These are phyloP conservation scores for Talaromyces borbonicus DNA, from an alignment of 495 filamentous ascomycete genomes.

Conservation along the genomic window DNA sequence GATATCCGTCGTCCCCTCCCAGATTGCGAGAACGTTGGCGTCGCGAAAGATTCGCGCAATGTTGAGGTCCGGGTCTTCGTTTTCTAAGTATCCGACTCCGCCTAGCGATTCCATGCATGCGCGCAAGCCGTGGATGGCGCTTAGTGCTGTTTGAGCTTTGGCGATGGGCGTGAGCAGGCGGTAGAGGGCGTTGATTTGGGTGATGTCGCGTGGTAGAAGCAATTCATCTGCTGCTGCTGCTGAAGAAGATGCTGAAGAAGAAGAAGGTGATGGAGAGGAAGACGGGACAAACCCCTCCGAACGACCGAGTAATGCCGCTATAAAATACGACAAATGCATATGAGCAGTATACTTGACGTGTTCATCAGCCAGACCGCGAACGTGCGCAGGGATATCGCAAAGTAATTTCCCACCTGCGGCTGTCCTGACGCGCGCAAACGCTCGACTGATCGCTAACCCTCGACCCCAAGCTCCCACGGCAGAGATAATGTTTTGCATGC, in stretches of 20 bases:
- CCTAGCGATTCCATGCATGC: constrained; percentile 63
- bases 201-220: constrained; percentile 19
- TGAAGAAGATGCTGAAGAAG: too few relatives aligned
- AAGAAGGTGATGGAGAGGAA: too few relatives aligned
- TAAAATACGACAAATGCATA: constrained; percentile 53
- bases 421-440: constrained; percentile 42
- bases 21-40: constrained; percentile 51
- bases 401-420: constrained; percentile 43
- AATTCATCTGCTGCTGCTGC: constrained; percentile 3
- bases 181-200: constrained; percentile 39
- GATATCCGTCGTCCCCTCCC: constrained; percentile 64
- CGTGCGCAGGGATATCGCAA: constrained; percentile 46
- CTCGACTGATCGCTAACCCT: constrained; percentile 50
- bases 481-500: constrained; percentile 51
- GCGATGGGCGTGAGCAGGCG: constrained; percentile 54
- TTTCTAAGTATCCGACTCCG: constrained; percentile 64
- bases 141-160: constrained; percentile 54
- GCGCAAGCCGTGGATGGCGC: constrained; percentile 43
- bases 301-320: constrained; percentile 45
- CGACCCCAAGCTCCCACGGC: constrained; percentile 50
- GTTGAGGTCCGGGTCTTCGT: constrained; percentile 34
- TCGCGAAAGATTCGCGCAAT: constrained; percentile 51
- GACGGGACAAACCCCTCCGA: constrained; percentile 34
- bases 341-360: constrained; percentile 44
- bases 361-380: constrained; percentile 48